phyloP scores from a whole-genome alignment of 2,329 filamentous ascomycete species.

The Nemania bipapillata region DNA sequence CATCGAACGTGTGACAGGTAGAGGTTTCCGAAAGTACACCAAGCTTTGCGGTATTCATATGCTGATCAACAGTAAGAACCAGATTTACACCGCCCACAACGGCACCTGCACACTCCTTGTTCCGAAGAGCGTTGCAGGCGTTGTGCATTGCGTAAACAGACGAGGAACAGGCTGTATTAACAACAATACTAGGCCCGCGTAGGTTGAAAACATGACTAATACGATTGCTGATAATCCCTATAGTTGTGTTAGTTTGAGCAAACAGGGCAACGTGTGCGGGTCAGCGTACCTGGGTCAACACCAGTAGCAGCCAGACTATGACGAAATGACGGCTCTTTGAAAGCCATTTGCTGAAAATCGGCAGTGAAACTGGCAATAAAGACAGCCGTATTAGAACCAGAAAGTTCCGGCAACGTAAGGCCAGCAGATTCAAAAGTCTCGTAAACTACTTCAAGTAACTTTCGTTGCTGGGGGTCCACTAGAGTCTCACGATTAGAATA shows the following conservation, averaged over 20 bases:
- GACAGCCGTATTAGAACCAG: constrained; percentile 49
- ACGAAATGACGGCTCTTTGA: constrained; percentile 43
- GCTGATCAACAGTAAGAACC: constrained; percentile 49
- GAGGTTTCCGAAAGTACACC: constrained; percentile 52
- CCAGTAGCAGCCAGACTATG: constrained; percentile 50
- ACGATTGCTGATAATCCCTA: constrained; percentile 55
- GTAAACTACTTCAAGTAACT: constrained; percentile 56
- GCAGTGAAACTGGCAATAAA: constrained; percentile 43
- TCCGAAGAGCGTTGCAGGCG: constrained; percentile 46
- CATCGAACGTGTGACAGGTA: constrained; percentile 49
- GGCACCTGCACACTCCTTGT: constrained; percentile 50
- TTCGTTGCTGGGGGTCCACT: constrained; percentile 56
- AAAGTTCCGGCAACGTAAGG: constrained; percentile 45
- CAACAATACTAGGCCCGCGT: constrained; percentile 47
- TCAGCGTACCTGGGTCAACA: constrained; percentile 49
- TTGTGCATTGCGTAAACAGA: constrained; percentile 51
- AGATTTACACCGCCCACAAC: constrained; percentile 54
- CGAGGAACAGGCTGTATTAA: constrained; percentile 55
- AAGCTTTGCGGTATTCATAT: constrained; percentile 49
- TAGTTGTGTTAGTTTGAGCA: too few relatives aligned
- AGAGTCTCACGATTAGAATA: too few relatives aligned
- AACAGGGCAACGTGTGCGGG: too few relatives aligned
- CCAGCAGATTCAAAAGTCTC: constrained; percentile 57
- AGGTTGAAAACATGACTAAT: constrained; percentile 55
- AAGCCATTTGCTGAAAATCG: constrained; percentile 47